Evolutionary conservation across 2,329 filamentous ascomycete species (phyloP).

Genomic region (Emergomyces orientalis): DNA sequence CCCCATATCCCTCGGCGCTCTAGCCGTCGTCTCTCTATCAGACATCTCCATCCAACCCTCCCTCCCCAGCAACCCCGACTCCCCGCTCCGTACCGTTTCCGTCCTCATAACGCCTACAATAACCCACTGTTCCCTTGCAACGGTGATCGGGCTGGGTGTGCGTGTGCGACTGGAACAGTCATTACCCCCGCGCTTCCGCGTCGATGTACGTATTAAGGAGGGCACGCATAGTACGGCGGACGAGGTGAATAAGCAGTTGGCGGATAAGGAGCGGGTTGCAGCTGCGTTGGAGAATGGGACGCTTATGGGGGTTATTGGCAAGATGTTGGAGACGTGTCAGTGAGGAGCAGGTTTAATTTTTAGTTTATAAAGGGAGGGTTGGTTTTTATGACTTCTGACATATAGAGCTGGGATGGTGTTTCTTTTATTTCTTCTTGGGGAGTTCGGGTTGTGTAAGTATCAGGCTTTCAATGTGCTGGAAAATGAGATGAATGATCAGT

Average conservation of each 20-base stretch:
- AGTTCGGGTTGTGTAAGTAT: neutral
- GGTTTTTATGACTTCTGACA: too few species aligned
- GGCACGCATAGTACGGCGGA: slow-evolving; percentile 92
- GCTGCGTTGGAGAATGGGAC: slow-evolving; percentile 91
- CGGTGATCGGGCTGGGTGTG: slow-evolving; percentile 89
- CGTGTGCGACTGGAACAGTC: slow-evolving; percentile 84
- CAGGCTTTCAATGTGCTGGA: neutral
- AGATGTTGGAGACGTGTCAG: slow-evolving; percentile 83
- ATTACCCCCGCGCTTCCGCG: slow-evolving; percentile 79
- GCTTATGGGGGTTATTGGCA: slow-evolving; percentile 75
- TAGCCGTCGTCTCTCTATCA: slow-evolving; percentile 90
- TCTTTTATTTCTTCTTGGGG: neutral
- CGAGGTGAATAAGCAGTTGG: slow-evolving; percentile 92
- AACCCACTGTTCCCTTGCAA: slow-evolving; percentile 91
- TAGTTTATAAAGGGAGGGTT: neutral
- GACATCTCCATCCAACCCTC: slow-evolving; percentile 74
- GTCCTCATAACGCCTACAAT: slow-evolving; percentile 94
- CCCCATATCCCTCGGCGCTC: slow-evolving; percentile 80
- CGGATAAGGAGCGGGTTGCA: slow-evolving; percentile 91
- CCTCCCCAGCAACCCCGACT: slow-evolving; percentile 47
- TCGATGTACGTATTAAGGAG: slow-evolving; percentile 90
- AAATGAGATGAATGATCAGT: neutral
- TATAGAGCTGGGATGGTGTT: slow-evolving; percentile 6
- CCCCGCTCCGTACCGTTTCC: slow-evolving; percentile 62
- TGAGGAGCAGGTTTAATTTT: slow-evolving; percentile 25